These are phyloP conservation scores for Wickerhamiella domercqiae DNA, from an alignment of 805 yeast genomes.

Conservation along the genomic window DNA sequence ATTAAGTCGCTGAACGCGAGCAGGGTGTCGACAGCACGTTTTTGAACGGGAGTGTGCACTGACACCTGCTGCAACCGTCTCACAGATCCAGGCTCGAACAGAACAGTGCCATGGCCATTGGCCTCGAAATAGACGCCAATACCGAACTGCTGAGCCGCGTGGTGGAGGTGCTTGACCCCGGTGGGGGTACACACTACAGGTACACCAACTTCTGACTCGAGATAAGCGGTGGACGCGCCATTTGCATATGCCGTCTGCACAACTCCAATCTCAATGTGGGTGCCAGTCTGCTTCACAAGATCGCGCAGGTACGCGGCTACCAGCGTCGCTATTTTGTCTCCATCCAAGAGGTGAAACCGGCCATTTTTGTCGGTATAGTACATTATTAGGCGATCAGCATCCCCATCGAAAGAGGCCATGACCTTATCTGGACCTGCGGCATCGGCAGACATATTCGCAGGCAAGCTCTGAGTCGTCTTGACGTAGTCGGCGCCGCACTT, in stretches of 20 bases:
- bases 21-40: slow-evolving; percentile 38
- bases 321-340: slow-evolving; percentile 83
- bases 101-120: slow-evolving; percentile 96
- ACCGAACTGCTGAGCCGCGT: slow-evolving; percentile 71
- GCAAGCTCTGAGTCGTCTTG: slow-evolving; percentile 72
- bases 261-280: slow-evolving; percentile 47
- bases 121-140: slow-evolving; percentile 95
- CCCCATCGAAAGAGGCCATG: slow-evolving; percentile 83
- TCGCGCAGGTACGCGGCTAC: slow-evolving; percentile 50
- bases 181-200: slow-evolving; percentile 87
- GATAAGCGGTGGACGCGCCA: slow-evolving; percentile 70
- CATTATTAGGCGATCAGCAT: slow-evolving; percentile 87
- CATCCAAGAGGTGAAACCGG: slow-evolving; percentile 44
- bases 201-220: slow-evolving; percentile 42
- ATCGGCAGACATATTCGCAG: slow-evolving; percentile 27
- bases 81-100: slow-evolving; percentile 46
- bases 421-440: background rate
- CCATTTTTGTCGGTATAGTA: slow-evolving; percentile 29
- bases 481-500: slow-evolving; percentile 94
- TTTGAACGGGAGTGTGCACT: slow-evolving; percentile 31
- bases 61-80: slow-evolving; percentile 25
- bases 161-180: slow-evolving; percentile 93
- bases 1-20: slow-evolving; percentile 52
- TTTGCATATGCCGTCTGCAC: slow-evolving; percentile 98
- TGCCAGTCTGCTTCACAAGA: slow-evolving; percentile 32